Evolutionary conservation across 176 grass and related monocot species (phyloP).

Genomic region (Phoenix roebelenii): DNA sequence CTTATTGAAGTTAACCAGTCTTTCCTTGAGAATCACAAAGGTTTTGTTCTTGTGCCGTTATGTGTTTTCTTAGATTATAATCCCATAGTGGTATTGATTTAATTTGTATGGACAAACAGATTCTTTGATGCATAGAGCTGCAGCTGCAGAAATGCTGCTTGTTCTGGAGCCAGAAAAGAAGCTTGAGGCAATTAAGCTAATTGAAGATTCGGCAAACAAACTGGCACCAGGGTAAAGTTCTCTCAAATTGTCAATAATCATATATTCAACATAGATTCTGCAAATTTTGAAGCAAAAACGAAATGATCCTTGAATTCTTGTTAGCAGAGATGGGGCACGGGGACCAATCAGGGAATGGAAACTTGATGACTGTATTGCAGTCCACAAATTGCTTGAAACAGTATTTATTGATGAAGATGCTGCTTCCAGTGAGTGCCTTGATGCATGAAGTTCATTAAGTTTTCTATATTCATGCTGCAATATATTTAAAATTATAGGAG

Average conservation of each 20-base stretch:
- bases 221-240: slow-evolving; percentile 49
- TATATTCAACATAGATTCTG: too few relatives aligned
- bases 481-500: too few relatives aligned
- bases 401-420: slow-evolving; percentile 50
- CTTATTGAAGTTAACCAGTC: slow-evolving; percentile 73
- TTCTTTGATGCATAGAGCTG: slow-evolving; percentile 80
- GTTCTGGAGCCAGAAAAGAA: slow-evolving; percentile 78
- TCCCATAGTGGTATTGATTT: too few relatives aligned
- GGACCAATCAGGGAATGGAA: slow-evolving; percentile 60
- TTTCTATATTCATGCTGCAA: too few relatives aligned
- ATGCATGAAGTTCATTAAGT: not conserved
- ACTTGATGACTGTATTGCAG: slow-evolving; percentile 72
- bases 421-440: slow-evolving; percentile 55
- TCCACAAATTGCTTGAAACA: slow-evolving; percentile 74
- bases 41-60: slow-evolving; percentile 21
- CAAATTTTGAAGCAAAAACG: not conserved
- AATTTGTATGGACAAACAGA: slow-evolving; percentile 24
- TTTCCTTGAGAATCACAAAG: slow-evolving; percentile 79
- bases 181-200: slow-evolving; percentile 72
- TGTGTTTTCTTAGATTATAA: not conserved
- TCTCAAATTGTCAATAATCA: too few relatives aligned
- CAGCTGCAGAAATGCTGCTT: slow-evolving; percentile 88
- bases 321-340: slow-evolving; percentile 36
- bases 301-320: slow-evolving; percentile 8
- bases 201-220: slow-evolving; percentile 83